phyloP scores from a whole-genome alignment of 202 grass and related monocot species.

The Elaeis oleifera region DNA sequence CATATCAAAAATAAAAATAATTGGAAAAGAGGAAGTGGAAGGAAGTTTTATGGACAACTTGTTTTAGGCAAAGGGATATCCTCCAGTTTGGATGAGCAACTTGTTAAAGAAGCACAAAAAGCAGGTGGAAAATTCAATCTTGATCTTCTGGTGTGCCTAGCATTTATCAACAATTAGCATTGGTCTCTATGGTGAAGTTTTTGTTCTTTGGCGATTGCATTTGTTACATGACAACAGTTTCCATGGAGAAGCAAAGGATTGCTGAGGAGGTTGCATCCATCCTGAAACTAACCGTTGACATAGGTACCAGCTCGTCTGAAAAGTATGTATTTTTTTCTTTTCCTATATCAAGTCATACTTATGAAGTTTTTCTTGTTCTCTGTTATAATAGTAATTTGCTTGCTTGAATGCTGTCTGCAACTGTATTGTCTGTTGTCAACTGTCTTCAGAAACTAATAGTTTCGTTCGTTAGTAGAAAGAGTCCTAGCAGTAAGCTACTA shows the following conservation, averaged over 20 bases:
- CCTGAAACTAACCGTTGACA: conserved; percentile 73
- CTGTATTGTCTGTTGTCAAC: too few relatives aligned
- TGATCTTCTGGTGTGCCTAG: neutral
- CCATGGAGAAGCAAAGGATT: conserved; percentile 77
- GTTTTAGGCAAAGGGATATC: conserved; percentile 73
- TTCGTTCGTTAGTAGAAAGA: too few relatives aligned
- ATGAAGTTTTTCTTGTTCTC: neutral
- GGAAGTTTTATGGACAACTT: conserved; percentile 84
- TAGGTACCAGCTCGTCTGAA: conserved; percentile 41
- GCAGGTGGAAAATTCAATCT: conserved; percentile 46
- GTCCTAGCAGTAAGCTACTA: too few relatives aligned
- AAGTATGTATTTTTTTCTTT: conserved; percentile 34
- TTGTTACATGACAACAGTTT: conserved; percentile 38
- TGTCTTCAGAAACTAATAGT: too few relatives aligned
- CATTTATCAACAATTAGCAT: neutral
- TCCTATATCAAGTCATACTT: neutral
- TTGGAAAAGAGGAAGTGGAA: conserved; percentile 84
- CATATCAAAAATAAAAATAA: conserved; percentile 52
- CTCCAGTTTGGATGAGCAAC: conserved; percentile 74
- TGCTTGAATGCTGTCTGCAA: too few relatives aligned
- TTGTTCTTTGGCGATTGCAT: conserved; percentile 2
- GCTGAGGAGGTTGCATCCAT: conserved; percentile 84
- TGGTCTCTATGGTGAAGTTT: neutral
- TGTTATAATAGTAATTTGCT: too few relatives aligned
- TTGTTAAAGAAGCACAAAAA: conserved; percentile 68